Conservation (phyloP, 2,329 filamentous ascomycete genomes). For the Pestalotiopsis sp. region DNA sequence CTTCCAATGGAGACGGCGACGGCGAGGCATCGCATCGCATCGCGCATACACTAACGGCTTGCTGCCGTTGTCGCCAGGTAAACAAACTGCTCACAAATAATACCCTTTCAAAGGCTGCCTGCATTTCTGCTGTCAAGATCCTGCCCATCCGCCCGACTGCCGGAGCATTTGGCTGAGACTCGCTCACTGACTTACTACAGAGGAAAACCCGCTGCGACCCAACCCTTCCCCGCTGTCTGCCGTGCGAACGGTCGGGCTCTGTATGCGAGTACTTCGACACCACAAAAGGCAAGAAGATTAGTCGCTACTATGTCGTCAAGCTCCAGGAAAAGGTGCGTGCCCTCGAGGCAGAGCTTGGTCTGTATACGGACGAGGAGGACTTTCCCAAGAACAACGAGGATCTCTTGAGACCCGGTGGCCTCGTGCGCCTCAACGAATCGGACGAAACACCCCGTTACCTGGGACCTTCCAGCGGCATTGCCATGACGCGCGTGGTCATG, state of each 20-base stretch:
- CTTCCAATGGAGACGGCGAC: conserved; percentile 44
- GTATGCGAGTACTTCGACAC: conserved; percentile 96
- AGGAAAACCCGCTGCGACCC: conserved; percentile 97
- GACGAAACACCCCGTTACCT: conserved; percentile 88
- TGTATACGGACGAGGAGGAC: conserved; percentile 77
- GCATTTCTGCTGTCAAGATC: conserved; percentile 1
- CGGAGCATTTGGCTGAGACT: not conserved
- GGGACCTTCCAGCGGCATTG: conserved; percentile 92
- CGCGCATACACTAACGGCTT: conserved; percentile 79
- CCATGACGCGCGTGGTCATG: conserved; percentile 93
- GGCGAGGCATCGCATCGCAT: conserved; percentile 61
- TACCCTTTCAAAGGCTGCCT: not conserved
- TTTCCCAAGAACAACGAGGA: conserved; percentile 75
- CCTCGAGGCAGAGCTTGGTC: conserved; percentile 78
- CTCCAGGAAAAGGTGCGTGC: conserved; percentile 84
- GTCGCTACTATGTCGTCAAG: conserved; percentile 88
- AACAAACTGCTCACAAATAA: conserved; percentile 25
- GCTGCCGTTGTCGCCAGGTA: conserved; percentile 79
- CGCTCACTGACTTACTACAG: conserved; percentile 44
- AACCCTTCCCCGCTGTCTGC: conserved; percentile 84
- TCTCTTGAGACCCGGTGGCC: conserved; percentile 82
- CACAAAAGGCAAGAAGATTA: conserved; percentile 80
- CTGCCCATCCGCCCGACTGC: not conserved
- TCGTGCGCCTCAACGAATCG: conserved; percentile 81
- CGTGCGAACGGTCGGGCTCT: conserved; percentile 89